phyloP scores from a whole-genome alignment of 371 early-diverging fungal genomes.

The Hamiltosporidium tvaerminnensis region DNA sequence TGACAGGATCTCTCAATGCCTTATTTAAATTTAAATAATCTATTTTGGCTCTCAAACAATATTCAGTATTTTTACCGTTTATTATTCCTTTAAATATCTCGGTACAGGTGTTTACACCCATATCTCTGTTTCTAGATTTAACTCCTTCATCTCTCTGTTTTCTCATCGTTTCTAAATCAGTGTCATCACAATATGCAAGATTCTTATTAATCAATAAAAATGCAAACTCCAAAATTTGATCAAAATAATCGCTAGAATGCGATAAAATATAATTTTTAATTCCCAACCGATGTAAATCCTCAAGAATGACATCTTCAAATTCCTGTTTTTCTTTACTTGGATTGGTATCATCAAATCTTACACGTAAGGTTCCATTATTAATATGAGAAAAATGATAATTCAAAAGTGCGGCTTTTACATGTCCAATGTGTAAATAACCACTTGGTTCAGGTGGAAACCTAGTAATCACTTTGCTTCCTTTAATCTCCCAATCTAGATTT shows the following conservation, averaged over 20 bases:
- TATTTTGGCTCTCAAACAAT: conserved; percentile 92
- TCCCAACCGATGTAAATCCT: conserved; percentile 55
- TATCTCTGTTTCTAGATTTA: conserved; percentile 68
- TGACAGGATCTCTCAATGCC: conserved; percentile 93
- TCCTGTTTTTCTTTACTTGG: conserved; percentile 77
- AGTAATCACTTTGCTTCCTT: conserved; percentile 71
- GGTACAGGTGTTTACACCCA: conserved; percentile 70
- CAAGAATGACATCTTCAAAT: conserved; percentile 45
- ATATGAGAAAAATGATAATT: conserved; percentile 84
- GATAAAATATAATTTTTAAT: conserved; percentile 64
- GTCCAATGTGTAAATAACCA: conserved; percentile 94
- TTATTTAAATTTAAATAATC: conserved; percentile 76
- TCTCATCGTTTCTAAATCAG: conserved; percentile 72
- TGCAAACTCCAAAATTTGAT: conserved; percentile 66
- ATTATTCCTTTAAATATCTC: conserved; percentile 75
- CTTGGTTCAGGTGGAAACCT: conserved; percentile 94
- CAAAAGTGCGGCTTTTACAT: conserved; percentile 91
- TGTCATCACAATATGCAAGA: conserved; percentile 86
- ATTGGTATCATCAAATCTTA: conserved; percentile 99
- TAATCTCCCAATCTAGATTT: not conserved
- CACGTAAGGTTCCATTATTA: conserved; percentile 75
- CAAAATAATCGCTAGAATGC: conserved; percentile 88
- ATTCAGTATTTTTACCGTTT: conserved; percentile 58
- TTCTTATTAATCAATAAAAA: conserved; percentile 71
- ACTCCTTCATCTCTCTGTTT: conserved; percentile 72